These are phyloP conservation scores for Tagetes patula DNA, from an alignment of 129 eudicot genomes.

Conservation along the genomic window DNA sequence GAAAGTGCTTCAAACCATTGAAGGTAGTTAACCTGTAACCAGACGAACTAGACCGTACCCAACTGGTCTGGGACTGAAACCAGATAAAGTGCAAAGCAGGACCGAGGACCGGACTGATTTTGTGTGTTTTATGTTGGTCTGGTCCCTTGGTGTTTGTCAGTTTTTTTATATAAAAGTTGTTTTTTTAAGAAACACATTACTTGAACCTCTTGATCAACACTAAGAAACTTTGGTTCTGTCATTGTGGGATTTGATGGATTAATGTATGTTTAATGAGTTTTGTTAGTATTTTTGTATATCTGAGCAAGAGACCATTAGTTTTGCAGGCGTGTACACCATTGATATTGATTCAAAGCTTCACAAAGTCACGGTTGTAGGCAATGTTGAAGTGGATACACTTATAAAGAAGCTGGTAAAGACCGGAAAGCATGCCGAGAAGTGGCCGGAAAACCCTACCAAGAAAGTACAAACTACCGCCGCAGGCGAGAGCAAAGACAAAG, in stretches of 20 bases:
- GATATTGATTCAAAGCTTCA: constrained; percentile 72
- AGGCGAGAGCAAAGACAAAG: constrained; percentile 27
- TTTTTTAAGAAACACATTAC: too few relatives aligned
- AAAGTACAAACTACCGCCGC: constrained; percentile 36
- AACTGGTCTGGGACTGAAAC: too few relatives aligned
- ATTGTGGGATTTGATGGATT: not conserved
- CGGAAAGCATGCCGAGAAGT: constrained; percentile 81
- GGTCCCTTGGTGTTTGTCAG: too few relatives aligned
- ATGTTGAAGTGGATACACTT: constrained; percentile 64
- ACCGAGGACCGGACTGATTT: too few relatives aligned
- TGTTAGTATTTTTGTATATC: not conserved
- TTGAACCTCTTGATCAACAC: too few relatives aligned
- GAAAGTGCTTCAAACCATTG: constrained; percentile 74
- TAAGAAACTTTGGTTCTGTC: too few relatives aligned
- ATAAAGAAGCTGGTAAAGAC: constrained; percentile 68
- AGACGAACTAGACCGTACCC: too few relatives aligned
- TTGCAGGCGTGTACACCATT: constrained; percentile 71
- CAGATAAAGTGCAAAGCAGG: too few relatives aligned
- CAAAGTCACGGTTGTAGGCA: constrained; percentile 71
- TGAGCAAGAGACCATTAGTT: constrained; percentile 7
- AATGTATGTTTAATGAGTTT: not conserved
- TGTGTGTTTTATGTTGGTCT: too few relatives aligned
- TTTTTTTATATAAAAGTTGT: too few relatives aligned
- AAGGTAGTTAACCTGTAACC: constrained; percentile 42
- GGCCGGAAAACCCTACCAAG: constrained; percentile 54